These are phyloP conservation scores for Paraconiothyrium brasiliense DNA, from an alignment of 2,329 filamentous ascomycete genomes.

Conservation along the genomic window DNA sequence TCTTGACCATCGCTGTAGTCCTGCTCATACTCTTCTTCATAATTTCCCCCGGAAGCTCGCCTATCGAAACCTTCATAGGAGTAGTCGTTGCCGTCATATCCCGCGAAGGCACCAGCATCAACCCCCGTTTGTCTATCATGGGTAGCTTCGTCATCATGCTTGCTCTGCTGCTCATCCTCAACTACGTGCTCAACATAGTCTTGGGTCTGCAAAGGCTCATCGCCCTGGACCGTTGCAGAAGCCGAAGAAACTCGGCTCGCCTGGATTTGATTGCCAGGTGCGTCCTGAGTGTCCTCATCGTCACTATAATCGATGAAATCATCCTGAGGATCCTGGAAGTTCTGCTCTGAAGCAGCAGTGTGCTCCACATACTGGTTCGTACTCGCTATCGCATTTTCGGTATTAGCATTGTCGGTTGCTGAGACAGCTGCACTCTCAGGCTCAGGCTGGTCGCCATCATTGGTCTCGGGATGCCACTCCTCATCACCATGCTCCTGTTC, in stretches of 20 bases:
- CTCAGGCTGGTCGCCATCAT: not conserved
- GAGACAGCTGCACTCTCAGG: not conserved
- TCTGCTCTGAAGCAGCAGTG: constrained; percentile 12
- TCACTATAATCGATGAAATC: constrained; percentile 63
- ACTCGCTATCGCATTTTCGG: not conserved
- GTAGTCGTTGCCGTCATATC: constrained; percentile 8
- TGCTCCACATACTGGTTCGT: not conserved
- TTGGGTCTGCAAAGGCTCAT: constrained; percentile 32
- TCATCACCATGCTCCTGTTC: not conserved
- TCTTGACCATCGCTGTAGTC: constrained; percentile 25
- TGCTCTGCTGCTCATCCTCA: constrained; percentile 6
- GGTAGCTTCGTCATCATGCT: constrained; percentile 15
- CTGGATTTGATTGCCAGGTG: constrained; percentile 19
- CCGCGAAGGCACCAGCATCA: constrained; percentile 1
- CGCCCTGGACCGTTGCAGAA: constrained; percentile 47
- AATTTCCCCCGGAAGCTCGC: constrained; percentile 22
- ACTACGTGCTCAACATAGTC: constrained; percentile 15
- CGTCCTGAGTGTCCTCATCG: constrained; percentile 45
- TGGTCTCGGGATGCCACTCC: not conserved
- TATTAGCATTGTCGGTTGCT: not conserved
- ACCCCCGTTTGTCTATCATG: constrained; percentile 16
- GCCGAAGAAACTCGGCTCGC: constrained; percentile 33
- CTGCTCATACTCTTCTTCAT: constrained; percentile 30
- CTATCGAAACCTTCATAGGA: constrained; percentile 12
- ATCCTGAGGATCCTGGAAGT: constrained; percentile 40